phyloP scores from a whole-genome alignment of 164 flowering plant genomes.

The Cinnamomum chago region DNA sequence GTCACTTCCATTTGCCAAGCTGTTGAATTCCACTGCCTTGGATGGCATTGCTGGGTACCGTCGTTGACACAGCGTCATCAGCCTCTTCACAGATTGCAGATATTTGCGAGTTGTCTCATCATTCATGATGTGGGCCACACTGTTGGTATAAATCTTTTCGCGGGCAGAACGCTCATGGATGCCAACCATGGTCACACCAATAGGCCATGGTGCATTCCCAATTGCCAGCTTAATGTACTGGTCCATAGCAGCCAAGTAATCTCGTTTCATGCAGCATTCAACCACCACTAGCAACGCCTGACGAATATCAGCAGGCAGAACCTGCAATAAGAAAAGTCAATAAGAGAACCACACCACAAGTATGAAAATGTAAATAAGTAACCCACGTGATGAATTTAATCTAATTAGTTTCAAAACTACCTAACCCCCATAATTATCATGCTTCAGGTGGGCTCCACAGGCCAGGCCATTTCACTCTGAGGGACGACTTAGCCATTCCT shows the following conservation, averaged over 20 bases:
- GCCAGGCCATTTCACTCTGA: too few species aligned
- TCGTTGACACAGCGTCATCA: conserved; percentile 92
- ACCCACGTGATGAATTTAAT: too few species aligned
- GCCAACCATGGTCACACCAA: conserved; percentile 99
- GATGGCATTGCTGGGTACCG: conserved; percentile 94
- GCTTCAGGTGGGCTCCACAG: too few species aligned
- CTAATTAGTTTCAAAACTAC: too few species aligned
- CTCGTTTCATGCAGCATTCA: conserved; percentile 75
- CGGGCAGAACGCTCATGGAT: conserved; percentile 99
- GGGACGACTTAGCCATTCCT: too few species aligned
- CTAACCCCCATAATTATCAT: too few species aligned
- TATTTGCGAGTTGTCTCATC: conserved; percentile 98
- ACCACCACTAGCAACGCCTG: conserved; percentile 73
- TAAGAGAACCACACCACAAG: neutral
- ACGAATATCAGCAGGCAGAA: conserved; percentile 88
- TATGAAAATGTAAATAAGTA: neutral
- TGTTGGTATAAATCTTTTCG: conserved; percentile 94
- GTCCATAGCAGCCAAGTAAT: conserved; percentile 94
- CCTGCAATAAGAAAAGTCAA: conserved; percentile 27
- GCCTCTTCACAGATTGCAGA: conserved; percentile 85
- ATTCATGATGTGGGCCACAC: conserved; percentile 99
- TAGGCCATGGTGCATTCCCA: conserved; percentile 99
- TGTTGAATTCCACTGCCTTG: conserved; percentile 94
- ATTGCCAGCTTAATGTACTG: conserved; percentile 93
- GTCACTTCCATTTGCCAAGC: conserved; percentile 97